Evolutionary conservation across 208 protist genomes (phyloP), one percentile per base, ranked within the genome.

Genomic region (Polymyxa betae): DNA sequence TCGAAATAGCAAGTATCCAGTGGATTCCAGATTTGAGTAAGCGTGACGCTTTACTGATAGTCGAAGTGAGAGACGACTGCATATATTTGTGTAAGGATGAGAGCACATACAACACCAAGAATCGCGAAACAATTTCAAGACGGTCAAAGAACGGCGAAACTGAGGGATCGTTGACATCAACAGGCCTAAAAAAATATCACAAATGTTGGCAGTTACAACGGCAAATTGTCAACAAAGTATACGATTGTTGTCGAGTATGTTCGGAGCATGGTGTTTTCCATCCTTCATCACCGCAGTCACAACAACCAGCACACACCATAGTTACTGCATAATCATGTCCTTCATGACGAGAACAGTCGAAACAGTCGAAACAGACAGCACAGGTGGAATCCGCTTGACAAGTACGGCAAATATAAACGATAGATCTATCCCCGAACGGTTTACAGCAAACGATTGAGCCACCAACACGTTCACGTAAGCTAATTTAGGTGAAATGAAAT

Each of bases 361-460:
- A 82, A 35, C 72, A 82, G 72, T 82, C 72, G 72, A 82, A 35
- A 82, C 72, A 82, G 40, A 82, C 40, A 43, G 72, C 72, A 82
- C 72, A 82, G 5, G 72, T 82, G 12, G 72, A 82, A 43, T 82
- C 72, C n/a, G 72, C n/a, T 35, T 82, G 72, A 35, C 72, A 82
- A 35, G 5, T 82, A 12, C 72, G 72, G 72, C 72, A 82, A 5
- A 82, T n/a, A 43, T 45, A 82, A 35, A 82, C 72, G 5, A 82
- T 43, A 43, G 72, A 40, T 40, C n/a, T 43, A 20, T 82, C 72
- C 5, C 35, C n/a, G 40, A 82, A 82, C n/a, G 72, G 72, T 5
- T 5, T 20, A 35, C 35, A 82, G 35, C 72, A 82, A 5, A 35
- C 10, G 40, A n/a, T 82, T 82, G 72, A 40, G 12, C 5, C 5